A percentile compares a stretch with the other conserved stretches of the same genome.
Evolutionary conservation across 2,329 filamentous ascomycete species (phyloP).

Genomic region (Cordyceps fumosorosea): DNA sequence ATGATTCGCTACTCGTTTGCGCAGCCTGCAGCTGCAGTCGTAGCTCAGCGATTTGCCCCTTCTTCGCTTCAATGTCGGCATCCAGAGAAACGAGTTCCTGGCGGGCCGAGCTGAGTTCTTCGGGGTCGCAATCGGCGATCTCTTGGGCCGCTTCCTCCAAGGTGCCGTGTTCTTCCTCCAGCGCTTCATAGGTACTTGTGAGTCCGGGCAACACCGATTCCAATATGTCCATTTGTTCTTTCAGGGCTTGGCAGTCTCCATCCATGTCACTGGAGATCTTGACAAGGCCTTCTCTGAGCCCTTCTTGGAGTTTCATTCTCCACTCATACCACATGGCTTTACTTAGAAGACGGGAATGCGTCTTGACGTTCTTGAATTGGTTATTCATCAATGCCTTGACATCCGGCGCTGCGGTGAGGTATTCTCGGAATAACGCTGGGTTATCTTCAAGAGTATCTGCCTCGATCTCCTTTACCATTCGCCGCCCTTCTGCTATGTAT

Average conservation of each 20-base stretch:
- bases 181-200: conserved; percentile 49
- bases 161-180: conserved; percentile 58
- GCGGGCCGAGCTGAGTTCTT: conserved; percentile 69
- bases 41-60: conserved; percentile 58
- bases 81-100: conserved; percentile 59
- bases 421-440: conserved; percentile 85
- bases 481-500: conserved; percentile 88
- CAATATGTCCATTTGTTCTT: conserved; percentile 62
- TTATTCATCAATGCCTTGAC: conserved; percentile 86
- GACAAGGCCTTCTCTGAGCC: conserved; percentile 73
- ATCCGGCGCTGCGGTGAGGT: conserved; percentile 76
- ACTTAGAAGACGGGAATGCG: conserved; percentile 79
- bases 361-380: conserved; percentile 96
- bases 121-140: conserved; percentile 71
- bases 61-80: conserved; percentile 63
- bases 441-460: conserved; percentile 84
- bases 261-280: conserved; percentile 72
- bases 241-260: conserved; percentile 60
- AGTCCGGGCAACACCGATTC: conserved; percentile 61
- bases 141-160: conserved; percentile 68
- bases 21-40: conserved; percentile 61
- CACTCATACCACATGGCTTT: conserved; percentile 98
- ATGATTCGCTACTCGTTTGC: conserved; percentile 54
- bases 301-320: conserved; percentile 80
- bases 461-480: conserved; percentile 87